Evolutionary conservation across 2,329 filamentous ascomycete genomes (phyloP).

Genomic region (Diaporthe vexans): DNA sequence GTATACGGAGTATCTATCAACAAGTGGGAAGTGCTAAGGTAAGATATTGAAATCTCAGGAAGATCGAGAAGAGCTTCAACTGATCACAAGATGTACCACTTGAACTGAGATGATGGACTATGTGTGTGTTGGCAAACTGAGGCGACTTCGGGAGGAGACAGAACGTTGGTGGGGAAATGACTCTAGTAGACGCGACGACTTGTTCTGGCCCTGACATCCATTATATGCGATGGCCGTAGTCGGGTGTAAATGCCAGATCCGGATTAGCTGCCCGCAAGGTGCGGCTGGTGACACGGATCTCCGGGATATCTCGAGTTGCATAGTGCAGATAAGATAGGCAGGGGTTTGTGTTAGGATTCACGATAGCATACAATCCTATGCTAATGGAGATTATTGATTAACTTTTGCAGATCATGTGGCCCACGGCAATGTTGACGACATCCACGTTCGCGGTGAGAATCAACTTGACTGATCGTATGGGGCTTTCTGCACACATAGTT

Average conservation of each 20-base stretch:
- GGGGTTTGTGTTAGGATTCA: neutral
- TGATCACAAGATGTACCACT: neutral
- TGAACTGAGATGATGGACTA: neutral
- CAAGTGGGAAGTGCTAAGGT: neutral
- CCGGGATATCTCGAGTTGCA: neutral
- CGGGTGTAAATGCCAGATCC: conserved; percentile 6
- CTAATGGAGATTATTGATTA: neutral
- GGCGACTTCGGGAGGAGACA: neutral
- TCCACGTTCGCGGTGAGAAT: neutral
- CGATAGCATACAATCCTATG: neutral
- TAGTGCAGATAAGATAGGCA: conserved; percentile 17
- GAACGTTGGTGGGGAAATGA: neutral
- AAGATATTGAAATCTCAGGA: neutral
- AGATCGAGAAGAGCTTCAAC: neutral
- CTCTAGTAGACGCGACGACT: neutral
- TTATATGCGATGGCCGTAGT: neutral
- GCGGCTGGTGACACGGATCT: neutral
- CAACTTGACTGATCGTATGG: neutral
- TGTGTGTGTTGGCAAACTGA: neutral
- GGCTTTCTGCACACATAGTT: neutral
- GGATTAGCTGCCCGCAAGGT: neutral
- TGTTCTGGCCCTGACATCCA: too few relatives aligned
- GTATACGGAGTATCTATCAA: neutral
- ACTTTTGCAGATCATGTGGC: neutral
- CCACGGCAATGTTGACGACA: too few relatives aligned